Evolutionary conservation across 768 basidiomycete species (phyloP), one percentile per base, ranked within the genome.

Genomic region (Tulasnella sp.): DNA sequence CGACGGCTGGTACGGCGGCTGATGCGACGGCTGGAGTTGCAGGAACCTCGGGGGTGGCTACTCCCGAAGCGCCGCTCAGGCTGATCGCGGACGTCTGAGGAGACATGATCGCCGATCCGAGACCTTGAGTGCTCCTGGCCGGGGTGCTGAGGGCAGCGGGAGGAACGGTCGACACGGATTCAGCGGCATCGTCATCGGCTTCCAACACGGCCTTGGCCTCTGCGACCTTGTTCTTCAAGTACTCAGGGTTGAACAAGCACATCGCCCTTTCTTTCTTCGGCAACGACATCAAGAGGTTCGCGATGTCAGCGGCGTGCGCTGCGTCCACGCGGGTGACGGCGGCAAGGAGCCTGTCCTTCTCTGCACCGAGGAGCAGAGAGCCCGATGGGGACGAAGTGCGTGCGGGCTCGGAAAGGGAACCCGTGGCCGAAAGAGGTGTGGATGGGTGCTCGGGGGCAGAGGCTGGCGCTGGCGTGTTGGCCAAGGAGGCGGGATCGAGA

Each of bases 401-500:
- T 18, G 94, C 93, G 2, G 94, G 94, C 0, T 93, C 94, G 42
- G 92, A 91, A n/a, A 93, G 84, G 0, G 92, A 92, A 0, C 91
- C 90, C 79, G 90, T 90, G 79, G 94, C 88, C 1, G 94, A 95
- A 18, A 95, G 90, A 1, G 94, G 94, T 0, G 94, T 95, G 9
- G 92, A 93, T 0, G 94, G 94, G 81, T 95, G 94, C 83, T 96
- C 94, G 0, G 94, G 94, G n/a, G 94, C 94, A 74, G 93, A 94
- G 2, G 94, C 94, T 27, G 80, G 40, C 7, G 78, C 78, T 7
- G 78, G 78, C 4, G 93, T 94, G 2, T 93, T 92, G 81, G 89
- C 89, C 34, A 90, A 85, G 9, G 89, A 88, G 78, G 87, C 89
- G 8, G 90, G 88, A 81, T 93, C 92, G 39, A 92, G 86, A n/a